Conservation (phyloP, 495 filamentous ascomycete genomes). For the Hypoxylon crocopeplum region DNA sequence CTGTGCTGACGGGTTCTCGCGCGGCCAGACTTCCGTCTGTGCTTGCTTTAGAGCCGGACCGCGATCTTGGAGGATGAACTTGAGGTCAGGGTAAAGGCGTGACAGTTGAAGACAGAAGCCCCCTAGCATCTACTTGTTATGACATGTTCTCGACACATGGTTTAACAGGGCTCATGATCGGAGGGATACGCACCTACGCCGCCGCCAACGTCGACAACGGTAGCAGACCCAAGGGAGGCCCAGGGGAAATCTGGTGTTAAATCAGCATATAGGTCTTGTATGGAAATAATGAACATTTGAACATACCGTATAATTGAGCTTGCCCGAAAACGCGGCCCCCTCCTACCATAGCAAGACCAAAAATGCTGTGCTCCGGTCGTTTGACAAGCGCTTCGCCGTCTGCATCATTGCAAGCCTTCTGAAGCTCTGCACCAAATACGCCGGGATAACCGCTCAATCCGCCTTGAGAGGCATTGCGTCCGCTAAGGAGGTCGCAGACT, state of each 20-base stretch:
- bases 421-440: constrained; percentile 8
- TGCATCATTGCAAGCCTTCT: neutral
- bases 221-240: no score
- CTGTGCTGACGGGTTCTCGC: constrained; percentile 39
- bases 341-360: no score
- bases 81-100: constrained; percentile 39
- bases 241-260: no score
- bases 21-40: constrained; percentile 34
- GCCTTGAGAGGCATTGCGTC: constrained; percentile 14
- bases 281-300: no score
- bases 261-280: no score
- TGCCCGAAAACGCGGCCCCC: no score
- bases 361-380: constrained; percentile 44
- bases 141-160: no score
- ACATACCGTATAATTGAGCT: no score
- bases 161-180: no score
- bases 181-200: no score
- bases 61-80: constrained; percentile 51
- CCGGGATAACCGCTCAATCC: constrained; percentile 15
- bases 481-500: constrained; percentile 7
- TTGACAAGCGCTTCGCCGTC: constrained; percentile 8
- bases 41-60: constrained; percentile 41
- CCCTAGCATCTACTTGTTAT: no score
- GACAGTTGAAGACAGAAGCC: constrained; percentile 42
- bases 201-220: no score